Evolutionary conservation across 2,329 filamentous ascomycete species (phyloP).

Genomic region (Cordyceps javanica): DNA sequence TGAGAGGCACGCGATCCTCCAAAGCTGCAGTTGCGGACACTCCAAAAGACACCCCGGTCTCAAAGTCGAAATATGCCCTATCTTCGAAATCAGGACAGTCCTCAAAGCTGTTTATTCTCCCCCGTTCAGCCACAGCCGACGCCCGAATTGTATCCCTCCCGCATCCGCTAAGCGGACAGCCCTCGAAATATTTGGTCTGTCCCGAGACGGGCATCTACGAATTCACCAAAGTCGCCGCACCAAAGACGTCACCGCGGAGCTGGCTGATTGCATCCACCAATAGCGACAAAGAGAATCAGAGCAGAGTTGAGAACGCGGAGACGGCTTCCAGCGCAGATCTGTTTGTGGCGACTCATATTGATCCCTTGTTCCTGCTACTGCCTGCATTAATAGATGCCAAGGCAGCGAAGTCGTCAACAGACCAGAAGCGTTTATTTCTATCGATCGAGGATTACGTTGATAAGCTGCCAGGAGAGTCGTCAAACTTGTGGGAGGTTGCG

Average conservation of each 20-base stretch:
- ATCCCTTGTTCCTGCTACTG: constrained; percentile 77
- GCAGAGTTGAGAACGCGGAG: constrained; percentile 29
- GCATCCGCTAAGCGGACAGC: constrained; percentile 49
- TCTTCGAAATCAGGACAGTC: constrained; percentile 35
- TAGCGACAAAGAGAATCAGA: constrained; percentile 1
- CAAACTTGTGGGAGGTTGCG: constrained; percentile 55
- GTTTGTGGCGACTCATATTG: constrained; percentile 77
- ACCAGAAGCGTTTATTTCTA: constrained; percentile 58
- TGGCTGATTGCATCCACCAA: constrained; percentile 48
- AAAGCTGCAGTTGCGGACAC: constrained; percentile 26
- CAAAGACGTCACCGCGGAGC: constrained; percentile 49
- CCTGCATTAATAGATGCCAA: constrained; percentile 55
- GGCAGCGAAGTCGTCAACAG: constrained; percentile 34
- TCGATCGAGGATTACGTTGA: constrained; percentile 69
- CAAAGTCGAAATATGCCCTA: constrained; percentile 33
- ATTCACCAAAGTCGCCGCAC: constrained; percentile 51
- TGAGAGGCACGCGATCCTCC: constrained; percentile 46
- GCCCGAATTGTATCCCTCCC: constrained; percentile 55
- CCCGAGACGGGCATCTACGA: constrained; percentile 58
- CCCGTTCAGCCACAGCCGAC: constrained; percentile 44
- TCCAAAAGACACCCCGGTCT: constrained; percentile 23
- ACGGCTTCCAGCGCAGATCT: constrained; percentile 64
- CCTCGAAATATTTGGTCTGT: constrained; percentile 56
- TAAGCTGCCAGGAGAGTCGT: constrained; percentile 45
- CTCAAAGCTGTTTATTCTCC: constrained; percentile 55